Percentiles rank a stretch among this genome's conserved stretches.
phyloP scores from a whole-genome alignment of 192 early-diverging fungal genomes.

The Funneliformis geosporum region DNA sequence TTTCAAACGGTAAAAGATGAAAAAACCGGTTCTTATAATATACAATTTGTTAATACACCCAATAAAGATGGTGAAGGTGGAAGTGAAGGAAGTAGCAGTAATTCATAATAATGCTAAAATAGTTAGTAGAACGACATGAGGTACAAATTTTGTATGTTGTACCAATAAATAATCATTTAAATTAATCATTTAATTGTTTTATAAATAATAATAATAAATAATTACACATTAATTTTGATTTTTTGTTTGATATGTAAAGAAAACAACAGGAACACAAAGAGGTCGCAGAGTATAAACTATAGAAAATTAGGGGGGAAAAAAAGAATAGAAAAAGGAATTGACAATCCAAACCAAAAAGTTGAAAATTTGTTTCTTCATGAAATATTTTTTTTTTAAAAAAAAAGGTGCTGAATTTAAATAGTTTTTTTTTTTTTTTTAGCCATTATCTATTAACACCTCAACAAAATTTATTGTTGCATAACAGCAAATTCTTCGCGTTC shows the following conservation, averaged over 20 bases:
- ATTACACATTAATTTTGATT: too few relatives aligned
- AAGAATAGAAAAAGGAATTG: too few relatives aligned
- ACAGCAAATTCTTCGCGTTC: conserved; percentile 69
- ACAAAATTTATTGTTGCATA: not conserved
- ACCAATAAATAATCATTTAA: not conserved
- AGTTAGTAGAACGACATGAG: not conserved
- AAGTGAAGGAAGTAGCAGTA: not conserved
- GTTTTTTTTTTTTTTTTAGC: not conserved
- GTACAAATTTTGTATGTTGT: not conserved
- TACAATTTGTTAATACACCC: conserved; percentile 66
- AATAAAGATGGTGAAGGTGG: not conserved
- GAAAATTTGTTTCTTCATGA: too few relatives aligned
- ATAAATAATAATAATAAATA: too few relatives aligned
- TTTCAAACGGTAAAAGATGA: conserved; percentile 69
- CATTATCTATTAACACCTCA: not conserved
- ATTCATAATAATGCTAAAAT: not conserved
- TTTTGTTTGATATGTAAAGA: too few relatives aligned
- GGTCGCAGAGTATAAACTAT: too few relatives aligned
- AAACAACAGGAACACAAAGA: too few relatives aligned
- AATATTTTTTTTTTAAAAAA: too few relatives aligned
- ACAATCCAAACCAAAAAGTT: too few relatives aligned
- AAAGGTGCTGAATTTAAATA: too few relatives aligned
- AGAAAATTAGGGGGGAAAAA: too few relatives aligned
- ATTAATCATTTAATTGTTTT: too few relatives aligned
- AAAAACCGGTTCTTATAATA: conserved; percentile 52